A percentile compares a stretch with the other conserved stretches of the same genome.
These are phyloP conservation scores for Kwoniella europaea DNA, from an alignment of 768 basidiomycete species.

Conservation along the genomic window DNA sequence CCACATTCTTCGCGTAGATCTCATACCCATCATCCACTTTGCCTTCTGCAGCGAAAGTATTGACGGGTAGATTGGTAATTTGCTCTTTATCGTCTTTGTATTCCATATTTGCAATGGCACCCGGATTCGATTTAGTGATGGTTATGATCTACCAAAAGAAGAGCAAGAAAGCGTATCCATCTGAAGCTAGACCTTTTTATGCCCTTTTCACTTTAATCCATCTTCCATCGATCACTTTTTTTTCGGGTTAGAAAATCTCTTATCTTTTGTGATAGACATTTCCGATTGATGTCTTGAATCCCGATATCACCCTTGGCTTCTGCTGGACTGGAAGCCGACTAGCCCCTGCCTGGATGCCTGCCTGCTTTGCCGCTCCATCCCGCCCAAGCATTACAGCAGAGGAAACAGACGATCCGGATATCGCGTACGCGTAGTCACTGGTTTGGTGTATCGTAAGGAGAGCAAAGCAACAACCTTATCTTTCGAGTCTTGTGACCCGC, in stretches of 20 bases:
- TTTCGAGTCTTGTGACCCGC: not conserved
- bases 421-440: too few relatives aligned
- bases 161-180: too few relatives aligned
- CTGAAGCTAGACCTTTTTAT: not conserved
- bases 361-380: not conserved
- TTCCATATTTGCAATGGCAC: not conserved
- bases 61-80: not conserved
- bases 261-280: not conserved
- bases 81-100: slow-evolving; percentile 23
- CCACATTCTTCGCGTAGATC: slow-evolving; percentile 21
- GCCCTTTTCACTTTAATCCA: not conserved
- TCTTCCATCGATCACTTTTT: not conserved
- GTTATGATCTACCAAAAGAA: too few relatives aligned
- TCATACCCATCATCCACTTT: slow-evolving; percentile 31
- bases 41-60: slow-evolving; percentile 9
- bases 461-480: not conserved
- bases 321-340: not conserved
- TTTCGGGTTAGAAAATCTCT: not conserved
- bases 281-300: not conserved
- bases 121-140: too few relatives aligned
- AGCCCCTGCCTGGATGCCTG: not conserved
- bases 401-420: too few relatives aligned
- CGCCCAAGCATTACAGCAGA: not conserved
- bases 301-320: not conserved
- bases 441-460: too few relatives aligned